Evolutionary conservation across 2,329 filamentous ascomycete genomes (phyloP).

Genomic region (Nannizzia gypsea): DNA sequence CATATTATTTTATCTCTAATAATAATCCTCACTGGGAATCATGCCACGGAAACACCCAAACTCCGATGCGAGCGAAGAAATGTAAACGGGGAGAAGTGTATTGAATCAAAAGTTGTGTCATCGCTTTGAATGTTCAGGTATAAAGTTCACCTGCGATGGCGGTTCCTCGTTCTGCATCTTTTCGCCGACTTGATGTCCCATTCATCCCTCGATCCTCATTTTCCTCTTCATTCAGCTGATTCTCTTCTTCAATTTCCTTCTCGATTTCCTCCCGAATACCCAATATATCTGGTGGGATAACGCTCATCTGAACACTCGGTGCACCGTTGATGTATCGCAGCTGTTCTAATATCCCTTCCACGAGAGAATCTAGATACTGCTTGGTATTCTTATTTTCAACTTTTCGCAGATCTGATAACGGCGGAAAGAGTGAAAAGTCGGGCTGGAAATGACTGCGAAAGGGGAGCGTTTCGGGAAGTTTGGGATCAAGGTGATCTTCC

Average conservation of each 20-base stretch:
- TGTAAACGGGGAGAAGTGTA: background rate
- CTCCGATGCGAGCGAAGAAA: background rate
- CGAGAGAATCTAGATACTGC: constrained; percentile 62
- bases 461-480: constrained; percentile 67
- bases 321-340: constrained; percentile 72
- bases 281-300: constrained; percentile 65
- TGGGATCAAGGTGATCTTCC: constrained; percentile 56
- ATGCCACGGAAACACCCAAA: background rate
- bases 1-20: background rate
- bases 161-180: constrained; percentile 26
- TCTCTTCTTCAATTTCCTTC: constrained; percentile 36
- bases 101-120: background rate
- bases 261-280: constrained; percentile 41
- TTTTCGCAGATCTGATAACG: constrained; percentile 58
- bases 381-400: constrained; percentile 68
- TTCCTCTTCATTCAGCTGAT: constrained; percentile 27
- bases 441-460: constrained; percentile 83
- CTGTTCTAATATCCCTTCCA: constrained; percentile 71
- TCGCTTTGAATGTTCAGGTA: constrained; percentile 16
- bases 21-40: background rate
- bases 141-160: constrained; percentile 26
- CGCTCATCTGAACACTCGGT: constrained; percentile 74
- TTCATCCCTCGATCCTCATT: constrained; percentile 26
- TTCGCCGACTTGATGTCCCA: constrained; percentile 18
- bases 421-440: constrained; percentile 77